phyloP scores from a whole-genome alignment of 1,284 basidiomycete genomes.

The Jaminaea rosea region DNA sequence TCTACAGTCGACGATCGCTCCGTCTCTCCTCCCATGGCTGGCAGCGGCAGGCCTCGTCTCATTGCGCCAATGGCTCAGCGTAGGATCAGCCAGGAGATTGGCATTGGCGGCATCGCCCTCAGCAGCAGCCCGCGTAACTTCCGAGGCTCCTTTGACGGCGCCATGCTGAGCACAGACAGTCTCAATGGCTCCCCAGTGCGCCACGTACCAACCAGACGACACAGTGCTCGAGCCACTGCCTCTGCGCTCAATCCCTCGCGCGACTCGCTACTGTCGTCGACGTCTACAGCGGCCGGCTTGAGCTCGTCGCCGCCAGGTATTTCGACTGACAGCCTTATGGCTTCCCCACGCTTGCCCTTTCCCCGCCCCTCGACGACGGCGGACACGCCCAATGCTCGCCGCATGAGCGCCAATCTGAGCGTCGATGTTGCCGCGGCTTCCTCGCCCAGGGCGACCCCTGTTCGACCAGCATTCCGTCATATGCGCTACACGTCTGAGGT shows the following conservation, averaged over 20 bases:
- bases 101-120: constrained; percentile 13
- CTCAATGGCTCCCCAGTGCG: constrained; percentile 26
- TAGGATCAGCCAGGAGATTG: constrained; percentile 33
- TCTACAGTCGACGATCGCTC: neutral
- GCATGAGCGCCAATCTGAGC: neutral
- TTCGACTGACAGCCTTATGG: no score
- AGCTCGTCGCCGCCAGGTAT: constrained; percentile 11
- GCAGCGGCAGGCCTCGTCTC: neutral
- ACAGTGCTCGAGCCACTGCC: constrained; percentile 28
- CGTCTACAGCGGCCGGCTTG: constrained; percentile 3
- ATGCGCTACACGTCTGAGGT: constrained; percentile 37
- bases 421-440: no score
- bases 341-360: constrained; percentile 24
- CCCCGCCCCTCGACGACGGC: constrained; percentile 15
- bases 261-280: constrained; percentile 18
- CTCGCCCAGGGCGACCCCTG: no score
- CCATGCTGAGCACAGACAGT: constrained; percentile 10
- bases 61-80: no score
- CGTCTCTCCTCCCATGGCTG: neutral
- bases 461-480: constrained; percentile 21
- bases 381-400: constrained; percentile 22
- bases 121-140: neutral
- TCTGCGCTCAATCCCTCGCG: constrained; percentile 32
- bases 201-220: constrained; percentile 22
- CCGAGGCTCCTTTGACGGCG: constrained; percentile 12